phyloP scores from a whole-genome alignment of 2,329 filamentous ascomycete species.

The Aspergillus phoenicis region DNA sequence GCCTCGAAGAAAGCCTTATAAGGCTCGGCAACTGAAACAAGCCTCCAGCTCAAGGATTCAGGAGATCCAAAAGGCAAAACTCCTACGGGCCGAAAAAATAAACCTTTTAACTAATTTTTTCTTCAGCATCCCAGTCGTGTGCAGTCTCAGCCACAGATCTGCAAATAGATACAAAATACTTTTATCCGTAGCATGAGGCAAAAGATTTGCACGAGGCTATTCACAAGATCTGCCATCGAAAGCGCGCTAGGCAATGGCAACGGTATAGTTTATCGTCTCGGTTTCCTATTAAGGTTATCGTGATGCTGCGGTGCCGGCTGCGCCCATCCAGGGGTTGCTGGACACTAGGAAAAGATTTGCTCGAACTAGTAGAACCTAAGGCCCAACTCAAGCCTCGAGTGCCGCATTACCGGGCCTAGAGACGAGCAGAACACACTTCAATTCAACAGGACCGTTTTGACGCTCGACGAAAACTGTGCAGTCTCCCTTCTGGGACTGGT shows the following conservation, averaged over 20 bases:
- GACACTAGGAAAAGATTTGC: not conserved
- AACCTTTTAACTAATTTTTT: not conserved
- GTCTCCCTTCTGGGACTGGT: not conserved
- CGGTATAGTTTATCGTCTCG: slow-evolving; percentile 6
- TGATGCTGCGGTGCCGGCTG: slow-evolving; percentile 2
- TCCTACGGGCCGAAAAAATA: not conserved
- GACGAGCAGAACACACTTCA: not conserved
- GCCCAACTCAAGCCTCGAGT: not conserved
- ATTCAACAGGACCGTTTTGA: not conserved
- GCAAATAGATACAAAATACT: not conserved
- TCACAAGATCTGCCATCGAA: not conserved
- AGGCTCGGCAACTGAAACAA: not conserved
- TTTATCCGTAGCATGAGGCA: not conserved
- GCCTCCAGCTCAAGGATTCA: too few relatives aligned
- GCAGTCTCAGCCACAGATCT: not conserved
- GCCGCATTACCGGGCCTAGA: not conserved
- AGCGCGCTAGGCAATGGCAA: not conserved
- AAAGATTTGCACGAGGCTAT: not conserved
- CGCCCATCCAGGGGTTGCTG: not conserved
- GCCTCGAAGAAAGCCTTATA: not conserved
- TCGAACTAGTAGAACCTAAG: not conserved
- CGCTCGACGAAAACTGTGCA: not conserved
- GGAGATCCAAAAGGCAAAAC: not conserved
- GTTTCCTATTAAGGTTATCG: slow-evolving; percentile 10
- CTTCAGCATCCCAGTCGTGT: not conserved